Base-by-base conservation (phyloP, 768 basidiomycete genomes). In the Melanogaster broomeanus region DNA sequence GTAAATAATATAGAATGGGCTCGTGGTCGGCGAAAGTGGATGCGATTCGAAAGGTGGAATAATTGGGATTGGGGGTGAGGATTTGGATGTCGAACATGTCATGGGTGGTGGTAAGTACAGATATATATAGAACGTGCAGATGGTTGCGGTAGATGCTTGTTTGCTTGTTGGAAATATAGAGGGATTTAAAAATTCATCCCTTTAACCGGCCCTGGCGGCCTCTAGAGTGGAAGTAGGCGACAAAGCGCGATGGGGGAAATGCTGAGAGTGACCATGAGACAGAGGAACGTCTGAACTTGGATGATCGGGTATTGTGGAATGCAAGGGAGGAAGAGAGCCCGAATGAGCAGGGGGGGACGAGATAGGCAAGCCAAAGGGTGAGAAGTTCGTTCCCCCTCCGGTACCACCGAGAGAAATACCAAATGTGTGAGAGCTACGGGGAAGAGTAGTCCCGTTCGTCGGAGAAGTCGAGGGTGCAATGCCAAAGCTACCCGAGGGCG, bases 81-180 rank as follows among this genome's bases (percentile, higher is more conserved):
- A 63, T 55, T 60, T 58, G 50, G 61, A 63, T 64, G 62, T 69
- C 65, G 57, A 69, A 59, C 67, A 61, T 65, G 69, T 67, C 61
- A 53, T 71, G 65, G 51, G 45, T 49, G 61, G 46, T 68, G 60
- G 67, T 68, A 71, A 71, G 67, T 69, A 69, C 67, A 69, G 65
- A 68, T 68, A 68, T 67, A 66, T 68, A 69, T 69, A 71, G 66
- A 65, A 69, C 71, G 67, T 68, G 67, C 67, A 69, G 69, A 69
- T 69, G 63, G 53, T 64, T 68, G 69, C 61, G 68, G 65, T 69
- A 69, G 69, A 69, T 69, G 67, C 62, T 71, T 71, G 56, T 69
- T 63, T 69, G 67, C 67, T 69, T 62, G 62, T 65, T 67, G 65
- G 44, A 62, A 68, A 69, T 69, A 69, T 67, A 65, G 65, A 71